Base-by-base conservation (phyloP, 2,329 filamentous ascomycete genomes). In the Talaromyces funiculosus region DNA sequence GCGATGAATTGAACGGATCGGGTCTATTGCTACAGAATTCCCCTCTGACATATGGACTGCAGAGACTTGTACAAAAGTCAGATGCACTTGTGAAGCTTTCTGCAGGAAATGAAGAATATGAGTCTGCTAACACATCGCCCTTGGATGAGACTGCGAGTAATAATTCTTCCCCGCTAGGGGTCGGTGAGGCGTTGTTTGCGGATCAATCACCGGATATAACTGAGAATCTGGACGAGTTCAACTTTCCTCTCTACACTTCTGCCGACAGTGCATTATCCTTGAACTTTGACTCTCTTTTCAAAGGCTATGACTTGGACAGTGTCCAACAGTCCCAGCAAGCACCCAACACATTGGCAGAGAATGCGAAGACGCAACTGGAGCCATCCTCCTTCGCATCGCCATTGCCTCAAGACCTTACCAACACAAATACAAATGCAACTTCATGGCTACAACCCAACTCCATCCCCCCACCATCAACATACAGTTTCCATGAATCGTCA, bases 401-500 rank as follows among this genome's bases (percentile, higher is more conserved):
- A 43, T 37, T 16, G 10, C 59, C 22, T 66, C 59, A 57, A 57
- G 62, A 73, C 67, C 16, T 71, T 45, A 3, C 5, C 5, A 45
- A 45, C 65, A 62, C 68, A 58, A 61, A 71, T 5, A 26, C 43
- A 31, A 56, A 60, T 60, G 4, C 49, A 3, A 22, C 64, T 65
- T 16, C 73, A 51, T 63, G 31, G 59, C 53, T 33, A 10, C 33
- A 35, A 29, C 78, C 1, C 22, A 37, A 9, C 22, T n/a, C 20
- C 31, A 37, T 37, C 64, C 76, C 33, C 10, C 47, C 47, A 20
- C 82, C 84, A 0, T 75, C 71, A 22, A 84, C 84, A 0, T 86
- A 87, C 69, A 80, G 84, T 9, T 81, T 83, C 60, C 79, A 84
- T 26, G 89, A 92, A 70, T 76, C 79, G 1, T 86, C 82, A 0